phyloP scores from a whole-genome alignment of 108 stramenopile genomes.

The Hondaea fermentalgiana region DNA sequence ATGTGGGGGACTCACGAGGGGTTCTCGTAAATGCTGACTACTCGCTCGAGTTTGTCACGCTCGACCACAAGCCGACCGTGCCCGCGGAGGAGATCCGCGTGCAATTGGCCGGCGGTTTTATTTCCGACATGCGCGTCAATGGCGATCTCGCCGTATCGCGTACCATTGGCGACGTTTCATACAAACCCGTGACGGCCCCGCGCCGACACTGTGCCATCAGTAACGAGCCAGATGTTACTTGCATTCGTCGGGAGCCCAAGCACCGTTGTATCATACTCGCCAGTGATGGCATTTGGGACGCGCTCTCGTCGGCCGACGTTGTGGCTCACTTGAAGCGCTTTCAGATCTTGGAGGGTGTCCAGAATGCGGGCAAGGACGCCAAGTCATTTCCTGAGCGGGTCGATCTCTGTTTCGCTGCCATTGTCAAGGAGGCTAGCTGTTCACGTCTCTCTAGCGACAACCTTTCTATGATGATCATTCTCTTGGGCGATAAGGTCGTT shows the following conservation, averaged over 20 bases:
- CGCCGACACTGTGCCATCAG: neutral
- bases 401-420: neutral
- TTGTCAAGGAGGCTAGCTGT: neutral
- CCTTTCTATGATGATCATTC: neutral
- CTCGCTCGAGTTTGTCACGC: neutral
- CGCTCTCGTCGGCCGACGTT: neutral
- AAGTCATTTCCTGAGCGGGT: neutral
- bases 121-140: neutral
- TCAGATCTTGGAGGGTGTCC: neutral
- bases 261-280: constrained; percentile 5
- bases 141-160: constrained; percentile 11
- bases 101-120: neutral
- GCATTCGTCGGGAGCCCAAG: neutral
- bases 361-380: neutral
- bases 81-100: constrained; percentile 3
- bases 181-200: neutral
- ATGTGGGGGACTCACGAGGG: neutral
- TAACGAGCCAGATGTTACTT: neutral
- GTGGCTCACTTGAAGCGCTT: neutral
- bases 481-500: neutral
- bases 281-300: constrained; percentile 11
- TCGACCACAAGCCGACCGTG: constrained; percentile 13
- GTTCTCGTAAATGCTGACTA: neutral
- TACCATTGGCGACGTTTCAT: neutral
- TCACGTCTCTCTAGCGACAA: neutral